Percentiles rank a stretch among this genome's conserved stretches.
Evolutionary conservation across 331 rosid species (phyloP).

Genomic region (Quercus phellos): DNA sequence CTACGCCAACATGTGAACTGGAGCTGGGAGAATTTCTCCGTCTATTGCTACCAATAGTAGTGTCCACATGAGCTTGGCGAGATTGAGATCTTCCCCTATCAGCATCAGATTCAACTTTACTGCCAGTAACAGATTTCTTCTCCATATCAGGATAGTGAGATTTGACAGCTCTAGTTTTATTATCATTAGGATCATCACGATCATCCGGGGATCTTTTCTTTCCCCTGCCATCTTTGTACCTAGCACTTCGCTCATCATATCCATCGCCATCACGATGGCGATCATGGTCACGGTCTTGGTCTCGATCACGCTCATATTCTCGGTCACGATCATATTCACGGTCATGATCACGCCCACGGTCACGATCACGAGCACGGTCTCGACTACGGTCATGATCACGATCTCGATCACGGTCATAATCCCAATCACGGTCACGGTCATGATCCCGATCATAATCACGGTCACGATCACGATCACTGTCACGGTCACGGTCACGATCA

Average conservation of each 20-base stretch:
- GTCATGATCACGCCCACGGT: conserved; percentile 47
- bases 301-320: conserved; percentile 52
- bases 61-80: conserved; percentile 53
- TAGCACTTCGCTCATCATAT: conserved; percentile 48
- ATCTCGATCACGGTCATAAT: conserved; percentile 43
- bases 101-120: conserved; percentile 58
- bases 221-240: conserved; percentile 63
- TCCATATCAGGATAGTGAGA: conserved; percentile 54
- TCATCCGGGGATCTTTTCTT: conserved; percentile 75
- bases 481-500: conserved; percentile 26
- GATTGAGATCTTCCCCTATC: conserved; percentile 66
- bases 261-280: conserved; percentile 60
- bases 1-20: conserved; percentile 48
- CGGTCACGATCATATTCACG: conserved; percentile 44
- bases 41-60: conserved; percentile 43
- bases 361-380: conserved; percentile 45
- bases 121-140: conserved; percentile 56
- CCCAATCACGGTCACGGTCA: conserved; percentile 51
- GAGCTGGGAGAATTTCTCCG: conserved; percentile 65
- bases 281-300: conserved; percentile 43
- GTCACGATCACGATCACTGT: conserved; percentile 31
- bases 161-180: conserved; percentile 57
- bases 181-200: conserved; percentile 56
- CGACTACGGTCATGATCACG: conserved; percentile 41
- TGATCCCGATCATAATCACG: conserved; percentile 40